Conservation (phyloP, 768 basidiomycete species). For the Rickenella mellea region DNA sequence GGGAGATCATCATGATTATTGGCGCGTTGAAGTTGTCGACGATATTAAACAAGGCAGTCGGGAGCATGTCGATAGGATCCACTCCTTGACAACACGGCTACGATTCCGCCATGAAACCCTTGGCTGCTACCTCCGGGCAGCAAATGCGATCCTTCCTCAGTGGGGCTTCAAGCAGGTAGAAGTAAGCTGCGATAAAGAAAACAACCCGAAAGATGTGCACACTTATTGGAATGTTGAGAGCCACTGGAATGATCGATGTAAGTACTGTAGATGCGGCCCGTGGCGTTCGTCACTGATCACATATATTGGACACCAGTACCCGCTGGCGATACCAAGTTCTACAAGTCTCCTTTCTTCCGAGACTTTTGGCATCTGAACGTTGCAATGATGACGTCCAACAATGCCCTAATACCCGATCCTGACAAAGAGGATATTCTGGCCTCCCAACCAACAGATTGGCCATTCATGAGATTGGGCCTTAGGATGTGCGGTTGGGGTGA, state of each 20-base stretch:
- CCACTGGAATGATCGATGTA: slow-evolving; percentile 92
- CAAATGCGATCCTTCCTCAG: slow-evolving; percentile 83
- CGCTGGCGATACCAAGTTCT: slow-evolving; percentile 70
- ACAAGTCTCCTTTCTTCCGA: slow-evolving; percentile 84
- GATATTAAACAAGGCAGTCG: slow-evolving; percentile 63
- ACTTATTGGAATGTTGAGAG: slow-evolving; percentile 99
- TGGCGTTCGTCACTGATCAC: slow-evolving; percentile 3
- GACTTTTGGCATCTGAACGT: slow-evolving; percentile 99
- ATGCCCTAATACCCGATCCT: slow-evolving; percentile 92
- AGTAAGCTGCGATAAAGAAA: slow-evolving; percentile 86
- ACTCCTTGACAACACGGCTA: slow-evolving; percentile 85
- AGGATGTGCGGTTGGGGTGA: slow-evolving; percentile 98
- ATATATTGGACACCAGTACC: slow-evolving; percentile 49
- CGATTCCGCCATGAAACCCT: slow-evolving; percentile 69
- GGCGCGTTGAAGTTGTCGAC: slow-evolving; percentile 90
- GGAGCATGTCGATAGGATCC: slow-evolving; percentile 55
- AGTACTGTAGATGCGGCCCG: slow-evolving; percentile 23
- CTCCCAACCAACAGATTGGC: slow-evolving; percentile 90
- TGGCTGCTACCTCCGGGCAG: slow-evolving; percentile 85
- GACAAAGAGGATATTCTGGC: slow-evolving; percentile 99
- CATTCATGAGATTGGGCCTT: slow-evolving; percentile 78
- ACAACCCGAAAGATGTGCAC: slow-evolving; percentile 68
- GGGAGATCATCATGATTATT: slow-evolving; percentile 85
- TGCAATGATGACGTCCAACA: slow-evolving; percentile 99
- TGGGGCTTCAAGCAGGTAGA: slow-evolving; percentile 99